A percentile compares a stretch with the other conserved stretches of the same genome.
These are phyloP conservation scores for Nyctanthes arbortristis DNA, from an alignment of 257 asterid genomes.

Conservation along the genomic window DNA sequence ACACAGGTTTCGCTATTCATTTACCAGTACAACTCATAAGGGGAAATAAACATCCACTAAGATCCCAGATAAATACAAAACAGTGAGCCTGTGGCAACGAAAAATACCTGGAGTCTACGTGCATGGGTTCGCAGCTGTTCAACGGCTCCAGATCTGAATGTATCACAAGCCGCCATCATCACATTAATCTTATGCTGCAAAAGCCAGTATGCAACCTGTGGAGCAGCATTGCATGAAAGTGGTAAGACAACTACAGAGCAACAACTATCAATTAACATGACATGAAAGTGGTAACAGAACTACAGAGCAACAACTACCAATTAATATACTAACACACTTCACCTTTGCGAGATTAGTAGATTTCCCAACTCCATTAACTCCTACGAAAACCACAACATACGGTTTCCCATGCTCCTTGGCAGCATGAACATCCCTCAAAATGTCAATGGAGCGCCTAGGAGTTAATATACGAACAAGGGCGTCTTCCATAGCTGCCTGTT, in stretches of 20 bases:
- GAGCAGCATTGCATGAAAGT: conserved; percentile 6
- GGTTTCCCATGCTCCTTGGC: conserved; percentile 95
- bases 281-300: conserved; percentile 10
- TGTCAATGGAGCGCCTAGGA: conserved; percentile 95
- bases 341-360: conserved; percentile 99
- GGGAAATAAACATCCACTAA: too few relatives aligned
- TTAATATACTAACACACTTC: conserved; percentile 14
- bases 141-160: conserved; percentile 98
- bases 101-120: conserved; percentile 83
- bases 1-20: too few relatives aligned
- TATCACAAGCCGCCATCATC: conserved; percentile 99
- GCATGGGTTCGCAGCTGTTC: conserved; percentile 99
- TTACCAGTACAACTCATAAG: too few relatives aligned
- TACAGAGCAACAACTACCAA: background rate
- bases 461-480: conserved; percentile 97
- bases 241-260: conserved; percentile 10
- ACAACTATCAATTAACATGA: background rate
- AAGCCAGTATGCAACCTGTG: conserved; percentile 97
- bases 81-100: background rate
- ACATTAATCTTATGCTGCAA: conserved; percentile 78
- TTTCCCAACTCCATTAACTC: conserved; percentile 98
- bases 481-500: conserved; percentile 96
- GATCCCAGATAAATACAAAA: conserved; percentile 3
- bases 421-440: conserved; percentile 92
- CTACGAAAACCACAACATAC: conserved; percentile 95